A percentile compares a stretch with the other conserved stretches of the same genome.
phyloP scores from a whole-genome alignment of 495 filamentous ascomycete species.

The Penicillium cinerascens region DNA sequence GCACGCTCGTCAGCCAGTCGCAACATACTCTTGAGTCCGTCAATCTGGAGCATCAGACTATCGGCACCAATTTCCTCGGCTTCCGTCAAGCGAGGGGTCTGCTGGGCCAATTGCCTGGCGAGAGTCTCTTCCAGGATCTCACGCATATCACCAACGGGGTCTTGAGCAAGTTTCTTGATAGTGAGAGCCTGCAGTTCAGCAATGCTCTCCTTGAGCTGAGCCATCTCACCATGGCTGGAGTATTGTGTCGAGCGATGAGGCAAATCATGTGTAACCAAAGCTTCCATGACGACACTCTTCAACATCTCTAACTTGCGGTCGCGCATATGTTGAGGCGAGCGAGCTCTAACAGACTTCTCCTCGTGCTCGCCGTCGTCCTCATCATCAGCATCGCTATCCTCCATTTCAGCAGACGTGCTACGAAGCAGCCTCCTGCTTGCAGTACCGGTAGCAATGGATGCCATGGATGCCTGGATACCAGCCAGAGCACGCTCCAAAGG shows the following conservation, averaged over 20 bases:
- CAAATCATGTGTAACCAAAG: slow-evolving; percentile 56
- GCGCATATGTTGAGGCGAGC: slow-evolving; percentile 60
- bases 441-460: slow-evolving; percentile 42
- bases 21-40: slow-evolving; percentile 53
- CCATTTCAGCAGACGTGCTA: slow-evolving; percentile 60
- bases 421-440: slow-evolving; percentile 40
- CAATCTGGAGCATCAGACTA: slow-evolving; percentile 51
- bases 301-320: slow-evolving; percentile 83
- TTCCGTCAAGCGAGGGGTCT: slow-evolving; percentile 33
- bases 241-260: slow-evolving; percentile 31
- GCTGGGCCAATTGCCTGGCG: slow-evolving; percentile 34
- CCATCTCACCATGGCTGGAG: slow-evolving; percentile 39
- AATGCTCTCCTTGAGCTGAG: slow-evolving; percentile 54
- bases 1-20: slow-evolving; percentile 47
- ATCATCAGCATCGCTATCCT: slow-evolving; percentile 90
- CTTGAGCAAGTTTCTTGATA: slow-evolving; percentile 36
- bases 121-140: slow-evolving; percentile 48
- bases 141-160: slow-evolving; percentile 39
- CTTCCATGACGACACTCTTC: slow-evolving; percentile 73
- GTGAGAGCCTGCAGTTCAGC: slow-evolving; percentile 53
- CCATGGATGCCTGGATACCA: slow-evolving; percentile 66
- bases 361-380: slow-evolving; percentile 73
- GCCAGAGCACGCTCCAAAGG: slow-evolving; percentile 77
- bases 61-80: slow-evolving; percentile 48
- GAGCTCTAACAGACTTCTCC: slow-evolving; percentile 41